These are phyloP conservation scores for Tympanopsis confertula DNA, from an alignment of 2,329 filamentous ascomycete species.

Conservation along the genomic window DNA sequence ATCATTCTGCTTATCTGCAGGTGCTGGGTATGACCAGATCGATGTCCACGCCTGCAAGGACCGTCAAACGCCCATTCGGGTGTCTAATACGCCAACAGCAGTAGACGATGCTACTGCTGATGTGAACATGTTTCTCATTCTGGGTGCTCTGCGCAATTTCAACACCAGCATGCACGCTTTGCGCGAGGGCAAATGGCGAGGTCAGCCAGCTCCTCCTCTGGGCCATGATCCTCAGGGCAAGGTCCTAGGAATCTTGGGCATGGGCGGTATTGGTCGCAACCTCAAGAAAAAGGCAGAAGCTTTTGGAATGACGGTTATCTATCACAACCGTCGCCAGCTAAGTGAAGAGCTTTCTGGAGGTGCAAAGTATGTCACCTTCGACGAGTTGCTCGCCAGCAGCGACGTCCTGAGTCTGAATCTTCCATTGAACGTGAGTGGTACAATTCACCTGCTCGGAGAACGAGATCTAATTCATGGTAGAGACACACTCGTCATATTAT, in stretches of 20 bases:
- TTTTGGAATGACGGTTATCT: conserved; percentile 67
- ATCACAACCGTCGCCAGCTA: conserved; percentile 60
- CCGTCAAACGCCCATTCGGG: conserved; percentile 40
- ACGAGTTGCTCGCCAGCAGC: conserved; percentile 56
- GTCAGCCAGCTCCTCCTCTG: conserved; percentile 38
- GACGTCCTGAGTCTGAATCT: conserved; percentile 74
- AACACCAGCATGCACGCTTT: conserved; percentile 54
- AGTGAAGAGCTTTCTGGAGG: conserved; percentile 37
- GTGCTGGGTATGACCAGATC: conserved; percentile 78
- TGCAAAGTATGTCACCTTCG: conserved; percentile 61
- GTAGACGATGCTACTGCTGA: conserved; percentile 79
- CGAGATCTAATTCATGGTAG: conserved; percentile 13
- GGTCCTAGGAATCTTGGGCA: conserved; percentile 68
- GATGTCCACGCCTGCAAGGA: conserved; percentile 61
- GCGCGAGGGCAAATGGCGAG: conserved; percentile 58
- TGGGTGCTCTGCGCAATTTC: conserved; percentile 69
- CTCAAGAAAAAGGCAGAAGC: conserved; percentile 62
- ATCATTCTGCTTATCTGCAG: conserved; percentile 20
- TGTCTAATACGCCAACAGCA: conserved; percentile 73
- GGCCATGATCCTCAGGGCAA: conserved; percentile 74
- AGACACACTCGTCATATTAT: conserved; percentile 65
- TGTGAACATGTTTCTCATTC: conserved; percentile 66
- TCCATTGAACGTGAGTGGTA: conserved; percentile 60
- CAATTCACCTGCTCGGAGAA: neutral
- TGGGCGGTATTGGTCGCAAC: conserved; percentile 76